Base-by-base conservation (phyloP, 73 alveolate genomes). In the Symbiodinium natans region DNA sequence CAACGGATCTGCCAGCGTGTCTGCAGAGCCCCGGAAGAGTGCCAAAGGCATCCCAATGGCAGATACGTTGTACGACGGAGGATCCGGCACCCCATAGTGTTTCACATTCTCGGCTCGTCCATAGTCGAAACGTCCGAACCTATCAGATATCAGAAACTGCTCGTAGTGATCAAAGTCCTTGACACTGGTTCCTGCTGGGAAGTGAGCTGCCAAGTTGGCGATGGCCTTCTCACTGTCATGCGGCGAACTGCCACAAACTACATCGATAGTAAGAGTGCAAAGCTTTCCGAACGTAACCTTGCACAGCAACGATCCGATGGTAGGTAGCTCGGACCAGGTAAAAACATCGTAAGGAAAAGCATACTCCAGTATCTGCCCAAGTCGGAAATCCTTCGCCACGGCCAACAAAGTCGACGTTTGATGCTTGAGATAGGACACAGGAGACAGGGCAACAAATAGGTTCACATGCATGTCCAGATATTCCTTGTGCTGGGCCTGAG, bases 131-230 rank as follows among this genome's bases (percentile, higher is more conserved):
- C 97, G 97, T 25, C 97, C 97, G 48, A 90, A 90, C 54, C 80
- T 84, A 38, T 90, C 97, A 33, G 77, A 42, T 7, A 68, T 85
- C n/a, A 90, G 40, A 89, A 71, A 90, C 68, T 90, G 97, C 97
- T 90, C 97, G 38, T 41, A 90, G 52, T 90, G 97, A 25, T 90
- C 97, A 68, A 90, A 31, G 25, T 90, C 97, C 48, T 90, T 90
- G 39, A 90, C 88, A 21, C 89, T 71, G 87, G 98, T 92, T 27
- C 98, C 98, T 4, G 98, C 98, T 9, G 98, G 98, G 29, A 92
- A 92, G 73, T 92, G 98, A 3, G 92, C 98, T 23, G 98, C 90
- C 68, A 92, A 46, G 92, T 92, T 92, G 84, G 31, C 17, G 41
- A 92, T 92, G 25, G 92, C 92, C 25, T 43, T 89, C 10, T 59